Percentiles rank a stretch among this genome's conserved stretches.
Evolutionary conservation across 768 basidiomycete genomes (phyloP).

Genomic region (Kwoniella botswanensis): DNA sequence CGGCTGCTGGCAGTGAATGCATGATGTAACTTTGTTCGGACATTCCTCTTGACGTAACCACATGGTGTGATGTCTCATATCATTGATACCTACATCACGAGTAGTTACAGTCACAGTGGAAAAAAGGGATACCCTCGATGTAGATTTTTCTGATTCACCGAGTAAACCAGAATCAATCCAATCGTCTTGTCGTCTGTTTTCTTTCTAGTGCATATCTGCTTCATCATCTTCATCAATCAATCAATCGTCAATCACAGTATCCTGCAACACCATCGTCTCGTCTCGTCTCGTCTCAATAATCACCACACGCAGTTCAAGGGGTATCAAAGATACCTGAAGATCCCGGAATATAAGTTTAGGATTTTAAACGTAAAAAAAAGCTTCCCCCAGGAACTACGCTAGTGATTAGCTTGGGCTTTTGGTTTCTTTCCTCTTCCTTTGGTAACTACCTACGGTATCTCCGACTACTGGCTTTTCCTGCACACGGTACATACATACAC

Average conservation of each 20-base stretch:
- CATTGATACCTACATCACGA: not conserved
- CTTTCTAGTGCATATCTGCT: no score
- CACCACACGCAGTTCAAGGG: not conserved
- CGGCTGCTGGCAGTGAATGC: not conserved
- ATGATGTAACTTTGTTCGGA: not conserved
- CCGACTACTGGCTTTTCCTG: no score
- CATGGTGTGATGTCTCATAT: constrained; percentile 4
- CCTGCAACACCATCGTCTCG: no score
- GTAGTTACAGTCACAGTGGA: not conserved
- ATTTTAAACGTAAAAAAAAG: not conserved
- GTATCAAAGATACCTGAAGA: not conserved
- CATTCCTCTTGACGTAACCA: constrained; percentile 5
- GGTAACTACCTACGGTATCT: not conserved
- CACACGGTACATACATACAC: no score
- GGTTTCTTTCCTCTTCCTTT: not conserved
- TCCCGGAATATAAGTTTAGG: not conserved
- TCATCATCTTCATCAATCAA: no score
- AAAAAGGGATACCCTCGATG: not conserved
- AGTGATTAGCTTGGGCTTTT: not conserved
- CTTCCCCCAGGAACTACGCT: constrained; percentile 10
- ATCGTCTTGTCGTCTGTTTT: no score
- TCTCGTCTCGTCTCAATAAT: not conserved
- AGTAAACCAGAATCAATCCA: no score
- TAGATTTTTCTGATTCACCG: no score
- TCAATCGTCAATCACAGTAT: no score